Evolutionary conservation across 2,329 filamentous ascomycete species (phyloP).

Genomic region (Calonectria ilicicola): DNA sequence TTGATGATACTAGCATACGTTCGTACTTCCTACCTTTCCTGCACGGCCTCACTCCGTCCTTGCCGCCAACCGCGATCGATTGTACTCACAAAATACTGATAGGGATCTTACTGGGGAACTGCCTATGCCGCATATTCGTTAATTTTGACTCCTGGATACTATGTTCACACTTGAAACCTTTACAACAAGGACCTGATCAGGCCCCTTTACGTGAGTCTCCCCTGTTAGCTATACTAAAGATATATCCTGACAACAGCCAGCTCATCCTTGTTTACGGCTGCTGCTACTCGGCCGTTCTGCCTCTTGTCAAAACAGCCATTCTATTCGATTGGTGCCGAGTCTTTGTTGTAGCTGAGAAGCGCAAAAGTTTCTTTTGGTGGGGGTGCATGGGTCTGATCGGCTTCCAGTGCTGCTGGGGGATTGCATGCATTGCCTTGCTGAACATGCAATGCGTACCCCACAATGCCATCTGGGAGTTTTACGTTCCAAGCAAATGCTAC

Average conservation of each 20-base stretch:
- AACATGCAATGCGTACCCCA: conserved; percentile 28
- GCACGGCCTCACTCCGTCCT: background rate
- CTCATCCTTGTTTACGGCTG: conserved; percentile 25
- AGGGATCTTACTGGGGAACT: conserved; percentile 28
- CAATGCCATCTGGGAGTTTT: conserved; percentile 28
- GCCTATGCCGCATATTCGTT: conserved; percentile 16
- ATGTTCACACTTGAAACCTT: conserved; percentile 26
- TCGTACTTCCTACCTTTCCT: background rate
- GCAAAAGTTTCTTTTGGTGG: conserved; percentile 25
- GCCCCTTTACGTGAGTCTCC: conserved; percentile 18
- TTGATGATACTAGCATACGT: conserved; percentile 25
- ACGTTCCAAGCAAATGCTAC: conserved; percentile 20
- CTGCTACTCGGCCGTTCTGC: conserved; percentile 23
- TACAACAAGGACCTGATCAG: conserved; percentile 8
- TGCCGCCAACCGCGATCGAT: background rate
- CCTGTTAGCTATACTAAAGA: background rate
- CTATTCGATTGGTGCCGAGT: conserved; percentile 27
- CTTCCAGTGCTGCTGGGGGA: conserved; percentile 22
- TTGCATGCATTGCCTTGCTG: conserved; percentile 21
- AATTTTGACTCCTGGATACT: conserved; percentile 23
- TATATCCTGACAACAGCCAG: background rate
- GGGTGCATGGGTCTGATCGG: conserved; percentile 4
- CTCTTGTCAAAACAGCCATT: conserved; percentile 25
- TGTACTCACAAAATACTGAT: background rate
- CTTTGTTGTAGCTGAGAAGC: conserved; percentile 7